These are phyloP conservation scores for Moniliophthora roreri DNA, from an alignment of 1,284 basidiomycete species.

Conservation along the genomic window DNA sequence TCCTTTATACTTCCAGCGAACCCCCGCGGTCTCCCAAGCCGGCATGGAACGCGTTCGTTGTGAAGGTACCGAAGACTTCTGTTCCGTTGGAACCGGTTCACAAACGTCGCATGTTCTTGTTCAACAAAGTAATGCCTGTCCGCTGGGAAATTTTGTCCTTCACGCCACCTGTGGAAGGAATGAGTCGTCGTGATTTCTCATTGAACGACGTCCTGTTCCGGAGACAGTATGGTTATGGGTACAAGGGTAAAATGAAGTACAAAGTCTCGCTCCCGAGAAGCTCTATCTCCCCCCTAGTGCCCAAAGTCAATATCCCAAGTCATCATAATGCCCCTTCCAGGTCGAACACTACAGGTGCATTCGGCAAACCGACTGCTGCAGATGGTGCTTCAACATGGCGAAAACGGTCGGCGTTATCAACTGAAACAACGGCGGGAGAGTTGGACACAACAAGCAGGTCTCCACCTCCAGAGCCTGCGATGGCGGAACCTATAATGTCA, in stretches of 20 bases:
- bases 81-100: conserved; percentile 42
- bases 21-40: conserved; percentile 54
- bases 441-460: conserved; percentile 59
- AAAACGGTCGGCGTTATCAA: conserved; percentile 30
- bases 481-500: conserved; percentile 22
- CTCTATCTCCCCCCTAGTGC: conserved; percentile 22
- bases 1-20: conserved; percentile 48
- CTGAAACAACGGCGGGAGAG: conserved; percentile 20
- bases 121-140: conserved; percentile 40
- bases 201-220: conserved; percentile 73
- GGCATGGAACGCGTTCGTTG: conserved; percentile 52
- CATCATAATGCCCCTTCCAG: conserved; percentile 26
- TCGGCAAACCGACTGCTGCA: conserved; percentile 48
- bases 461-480: conserved; percentile 51
- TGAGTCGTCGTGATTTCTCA: conserved; percentile 60
- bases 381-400: conserved; percentile 64
- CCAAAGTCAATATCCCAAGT: conserved; percentile 47
- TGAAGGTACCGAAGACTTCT: conserved; percentile 57
- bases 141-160: conserved; percentile 75
- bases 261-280: conserved; percentile 54
- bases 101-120: conserved; percentile 43
- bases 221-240: conserved; percentile 30
- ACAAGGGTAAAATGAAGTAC: conserved; percentile 49
- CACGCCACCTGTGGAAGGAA: conserved; percentile 71
- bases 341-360: conserved; percentile 33